Percentiles rank a stretch among this genome's conserved stretches.
These are phyloP conservation scores for Stagonosporopsis rhizophila DNA, from an alignment of 2,329 filamentous ascomycete species.

Conservation along the genomic window DNA sequence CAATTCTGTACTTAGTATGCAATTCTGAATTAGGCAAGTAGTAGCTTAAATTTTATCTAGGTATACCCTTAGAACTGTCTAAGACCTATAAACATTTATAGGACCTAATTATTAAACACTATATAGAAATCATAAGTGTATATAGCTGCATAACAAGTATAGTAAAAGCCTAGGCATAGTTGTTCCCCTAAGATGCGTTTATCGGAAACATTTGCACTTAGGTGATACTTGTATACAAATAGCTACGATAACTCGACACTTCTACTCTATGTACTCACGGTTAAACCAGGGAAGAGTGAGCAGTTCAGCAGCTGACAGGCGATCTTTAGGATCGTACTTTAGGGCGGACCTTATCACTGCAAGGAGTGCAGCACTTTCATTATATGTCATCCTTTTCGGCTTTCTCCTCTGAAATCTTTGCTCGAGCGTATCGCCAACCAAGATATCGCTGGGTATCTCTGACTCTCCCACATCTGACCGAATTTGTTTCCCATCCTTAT, in stretches of 20 bases:
- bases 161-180: no score
- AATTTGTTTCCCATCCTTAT: slow-evolving; percentile 17
- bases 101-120: no score
- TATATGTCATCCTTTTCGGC: slow-evolving; percentile 16
- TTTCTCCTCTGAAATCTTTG: slow-evolving; percentile 16
- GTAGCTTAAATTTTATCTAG: no score
- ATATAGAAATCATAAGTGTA: no score
- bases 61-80: no score
- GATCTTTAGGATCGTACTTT: slow-evolving; percentile 16
- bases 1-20: no score
- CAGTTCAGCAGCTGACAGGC: slow-evolving; percentile 17
- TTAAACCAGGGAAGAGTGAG: slow-evolving; percentile 17
- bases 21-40: no score
- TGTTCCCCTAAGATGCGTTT: not conserved
- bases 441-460: slow-evolving; percentile 16
- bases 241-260: slow-evolving; percentile 14
- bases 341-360: slow-evolving; percentile 16
- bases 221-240: slow-evolving; percentile 16
- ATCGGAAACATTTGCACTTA: slow-evolving; percentile 14
- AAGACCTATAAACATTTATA: no score
- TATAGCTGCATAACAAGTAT: no score
- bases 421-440: slow-evolving; percentile 15
- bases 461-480: slow-evolving; percentile 16
- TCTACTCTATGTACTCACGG: slow-evolving; percentile 14
- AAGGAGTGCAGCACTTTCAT: slow-evolving; percentile 16